Conservation (phyloP, 768 basidiomycete species). For the Tricholoma terreum region DNA sequence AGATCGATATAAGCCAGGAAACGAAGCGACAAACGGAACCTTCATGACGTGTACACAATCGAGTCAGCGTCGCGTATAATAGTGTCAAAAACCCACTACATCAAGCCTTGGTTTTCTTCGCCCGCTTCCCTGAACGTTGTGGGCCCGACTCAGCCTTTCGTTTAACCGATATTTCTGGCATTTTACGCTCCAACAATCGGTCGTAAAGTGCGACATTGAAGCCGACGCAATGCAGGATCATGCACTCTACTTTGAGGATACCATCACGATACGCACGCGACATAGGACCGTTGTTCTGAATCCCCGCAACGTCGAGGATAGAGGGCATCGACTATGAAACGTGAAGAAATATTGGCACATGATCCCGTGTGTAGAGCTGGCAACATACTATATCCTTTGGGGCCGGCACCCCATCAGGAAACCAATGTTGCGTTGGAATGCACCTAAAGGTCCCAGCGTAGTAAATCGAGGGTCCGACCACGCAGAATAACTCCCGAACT, state of each 20-base stretch:
- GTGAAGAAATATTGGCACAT: not conserved
- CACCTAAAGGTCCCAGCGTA: constrained; percentile 1
- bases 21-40: too few species aligned
- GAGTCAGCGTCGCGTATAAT: too few species aligned
- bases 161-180: too few species aligned
- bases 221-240: constrained; percentile 16
- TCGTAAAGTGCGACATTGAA: constrained; percentile 14
- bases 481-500: not conserved
- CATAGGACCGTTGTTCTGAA: too few species aligned
- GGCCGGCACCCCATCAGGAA: not conserved
- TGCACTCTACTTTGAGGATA: constrained; percentile 10
- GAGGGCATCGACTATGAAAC: not conserved
- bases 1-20: too few species aligned
- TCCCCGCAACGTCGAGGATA: not conserved
- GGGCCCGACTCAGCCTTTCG: not conserved
- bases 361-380: not conserved
- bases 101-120: too few species aligned
- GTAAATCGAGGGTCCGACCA: not conserved
- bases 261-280: not conserved
- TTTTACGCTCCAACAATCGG: constrained; percentile 5
- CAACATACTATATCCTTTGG: not conserved
- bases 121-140: not conserved
- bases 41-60: too few species aligned
- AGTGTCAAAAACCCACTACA: too few species aligned
- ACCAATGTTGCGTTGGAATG: not conserved